These are phyloP conservation scores for Diplodia sapinea DNA, from an alignment of 2,329 filamentous ascomycete genomes.

Conservation along the genomic window DNA sequence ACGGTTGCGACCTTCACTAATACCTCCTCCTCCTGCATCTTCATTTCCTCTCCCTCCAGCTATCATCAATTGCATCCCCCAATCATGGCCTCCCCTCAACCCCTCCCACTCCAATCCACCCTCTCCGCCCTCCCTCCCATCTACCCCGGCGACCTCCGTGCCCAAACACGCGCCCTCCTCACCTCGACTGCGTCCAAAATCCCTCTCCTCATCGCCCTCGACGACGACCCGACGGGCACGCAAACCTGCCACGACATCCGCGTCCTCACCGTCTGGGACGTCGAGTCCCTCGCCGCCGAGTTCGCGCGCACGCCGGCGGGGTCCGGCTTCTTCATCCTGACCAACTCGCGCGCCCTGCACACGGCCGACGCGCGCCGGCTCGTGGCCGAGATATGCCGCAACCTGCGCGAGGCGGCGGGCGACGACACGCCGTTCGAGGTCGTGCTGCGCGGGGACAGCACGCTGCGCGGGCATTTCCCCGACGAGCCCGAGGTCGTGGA, in stretches of 20 bases:
- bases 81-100: neutral
- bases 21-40: neutral
- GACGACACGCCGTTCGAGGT: constrained; percentile 54
- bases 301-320: constrained; percentile 48
- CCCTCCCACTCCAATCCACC: constrained; percentile 32
- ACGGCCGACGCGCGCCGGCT: constrained; percentile 55
- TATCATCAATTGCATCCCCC: neutral
- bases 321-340: constrained; percentile 65
- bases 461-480: constrained; percentile 63
- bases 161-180: constrained; percentile 36
- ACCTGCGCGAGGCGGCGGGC: constrained; percentile 55
- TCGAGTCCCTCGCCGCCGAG: constrained; percentile 52
- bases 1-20: neutral
- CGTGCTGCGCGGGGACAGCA: constrained; percentile 64
- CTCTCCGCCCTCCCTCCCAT: constrained; percentile 36
- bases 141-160: constrained; percentile 34
- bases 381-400: constrained; percentile 58
- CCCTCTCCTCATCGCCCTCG: constrained; percentile 50
- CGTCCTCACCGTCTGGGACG: constrained; percentile 62
- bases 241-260: constrained; percentile 65
- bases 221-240: constrained; percentile 66
- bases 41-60: neutral
- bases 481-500: constrained; percentile 61
- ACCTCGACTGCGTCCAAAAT: constrained; percentile 35
- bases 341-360: constrained; percentile 63